Percentiles rank a stretch among this genome's conserved stretches.
Conservation (phyloP, 2,329 filamentous ascomycete species). For the Arthrobotrys megalospora region DNA sequence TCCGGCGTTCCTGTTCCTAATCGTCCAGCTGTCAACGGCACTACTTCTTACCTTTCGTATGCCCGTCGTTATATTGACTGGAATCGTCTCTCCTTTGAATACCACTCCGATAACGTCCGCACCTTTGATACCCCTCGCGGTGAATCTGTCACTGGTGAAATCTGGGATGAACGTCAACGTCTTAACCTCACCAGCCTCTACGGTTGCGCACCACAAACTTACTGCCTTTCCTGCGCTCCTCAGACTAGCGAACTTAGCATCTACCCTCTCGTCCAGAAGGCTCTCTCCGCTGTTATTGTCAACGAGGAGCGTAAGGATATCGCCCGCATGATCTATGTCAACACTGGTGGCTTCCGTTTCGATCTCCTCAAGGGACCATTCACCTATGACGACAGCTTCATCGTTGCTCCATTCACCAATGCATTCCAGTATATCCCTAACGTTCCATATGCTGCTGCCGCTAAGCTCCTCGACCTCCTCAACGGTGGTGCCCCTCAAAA, state of each 20-base stretch:
- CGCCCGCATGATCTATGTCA: slow-evolving; percentile 81
- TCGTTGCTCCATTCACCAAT: slow-evolving; percentile 89
- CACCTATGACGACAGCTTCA: slow-evolving; percentile 87
- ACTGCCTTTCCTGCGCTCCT: slow-evolving; percentile 76
- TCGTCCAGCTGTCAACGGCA: slow-evolving; percentile 66
- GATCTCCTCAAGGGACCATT: slow-evolving; percentile 95
- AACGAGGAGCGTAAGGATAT: slow-evolving; percentile 74
- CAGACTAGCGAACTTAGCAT: slow-evolving; percentile 83
- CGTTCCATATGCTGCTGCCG: slow-evolving; percentile 83
- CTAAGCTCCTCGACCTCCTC: slow-evolving; percentile 75
- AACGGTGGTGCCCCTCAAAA: slow-evolving; percentile 70
- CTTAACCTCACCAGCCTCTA: slow-evolving; percentile 74
- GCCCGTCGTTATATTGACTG: slow-evolving; percentile 78
- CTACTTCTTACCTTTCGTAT: slow-evolving; percentile 69
- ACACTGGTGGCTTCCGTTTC: slow-evolving; percentile 93
- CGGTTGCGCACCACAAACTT: slow-evolving; percentile 75
- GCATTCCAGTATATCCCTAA: slow-evolving; percentile 82
- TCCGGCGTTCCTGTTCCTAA: slow-evolving; percentile 69
- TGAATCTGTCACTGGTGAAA: slow-evolving; percentile 69
- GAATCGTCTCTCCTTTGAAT: slow-evolving; percentile 77
- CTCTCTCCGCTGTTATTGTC: slow-evolving; percentile 78
- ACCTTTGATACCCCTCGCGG: slow-evolving; percentile 72
- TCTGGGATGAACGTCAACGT: slow-evolving; percentile 71
- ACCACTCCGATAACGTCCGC: slow-evolving; percentile 73
- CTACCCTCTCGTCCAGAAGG: slow-evolving; percentile 81